Percentiles rank a stretch among this genome's conserved stretches.
Conservation (phyloP, 768 basidiomycete genomes). For the Trametes cinnabarina region DNA sequence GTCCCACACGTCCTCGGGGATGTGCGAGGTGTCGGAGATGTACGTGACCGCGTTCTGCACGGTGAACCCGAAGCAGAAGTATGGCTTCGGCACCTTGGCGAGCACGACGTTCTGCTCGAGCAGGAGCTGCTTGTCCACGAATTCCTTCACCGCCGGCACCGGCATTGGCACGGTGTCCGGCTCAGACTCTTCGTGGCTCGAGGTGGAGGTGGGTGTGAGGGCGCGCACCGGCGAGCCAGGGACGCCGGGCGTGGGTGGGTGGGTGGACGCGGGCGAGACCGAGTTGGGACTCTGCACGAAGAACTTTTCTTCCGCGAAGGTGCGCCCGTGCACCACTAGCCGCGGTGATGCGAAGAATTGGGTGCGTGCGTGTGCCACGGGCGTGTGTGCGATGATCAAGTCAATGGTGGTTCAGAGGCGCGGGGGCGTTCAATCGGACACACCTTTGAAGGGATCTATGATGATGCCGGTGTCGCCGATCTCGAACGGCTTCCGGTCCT, state of each 20-base stretch:
- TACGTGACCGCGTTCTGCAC: constrained; percentile 68
- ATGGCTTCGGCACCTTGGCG: constrained; percentile 46
- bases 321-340: constrained; percentile 71
- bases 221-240: constrained; percentile 22
- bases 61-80: constrained; percentile 67
- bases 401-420: background rate
- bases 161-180: background rate
- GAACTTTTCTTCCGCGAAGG: constrained; percentile 46
- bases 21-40: constrained; percentile 78
- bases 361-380: background rate
- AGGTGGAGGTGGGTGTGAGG: background rate
- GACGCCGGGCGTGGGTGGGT: constrained; percentile 25
- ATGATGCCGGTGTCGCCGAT: constrained; percentile 61
- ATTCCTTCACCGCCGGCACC: background rate
- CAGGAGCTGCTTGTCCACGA: background rate
- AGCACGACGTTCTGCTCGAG: background rate
- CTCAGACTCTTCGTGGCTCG: background rate
- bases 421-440: background rate
- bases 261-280: constrained; percentile 32
- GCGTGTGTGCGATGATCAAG: background rate
- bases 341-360: no score
- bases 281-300: constrained; percentile 41
- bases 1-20: constrained; percentile 71
- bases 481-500: constrained; percentile 64
- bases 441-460: constrained; percentile 67